Evolutionary conservation across 1,139 yeast species (phyloP).

Genomic region (Saccharomyces hybrid): DNA sequence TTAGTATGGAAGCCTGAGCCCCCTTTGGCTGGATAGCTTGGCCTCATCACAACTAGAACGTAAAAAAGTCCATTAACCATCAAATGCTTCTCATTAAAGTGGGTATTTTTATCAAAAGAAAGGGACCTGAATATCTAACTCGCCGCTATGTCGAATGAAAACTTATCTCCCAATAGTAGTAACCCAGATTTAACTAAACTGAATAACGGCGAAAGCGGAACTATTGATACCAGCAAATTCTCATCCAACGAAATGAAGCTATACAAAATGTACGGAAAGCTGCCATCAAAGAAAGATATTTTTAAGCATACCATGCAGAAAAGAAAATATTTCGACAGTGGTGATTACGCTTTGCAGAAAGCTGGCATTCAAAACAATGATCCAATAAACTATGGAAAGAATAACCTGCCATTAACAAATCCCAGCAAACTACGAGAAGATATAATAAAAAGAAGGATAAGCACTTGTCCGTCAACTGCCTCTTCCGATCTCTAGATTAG

Average conservation of each 20-base stretch:
- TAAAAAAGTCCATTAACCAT: not conserved
- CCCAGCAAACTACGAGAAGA: slow-evolving; percentile 31
- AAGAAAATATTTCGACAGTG: slow-evolving; percentile 91
- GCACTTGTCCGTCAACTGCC: slow-evolving; percentile 29
- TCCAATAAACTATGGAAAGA: slow-evolving; percentile 20
- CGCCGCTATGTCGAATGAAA: slow-evolving; percentile 7
- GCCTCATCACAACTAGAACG: not conserved
- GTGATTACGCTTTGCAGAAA: slow-evolving; percentile 92
- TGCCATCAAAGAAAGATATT: slow-evolving; percentile 81
- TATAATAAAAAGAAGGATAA: slow-evolving; percentile 30
- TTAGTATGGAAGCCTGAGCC: not conserved
- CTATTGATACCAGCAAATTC: slow-evolving; percentile 47
- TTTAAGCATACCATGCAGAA: slow-evolving; percentile 75
- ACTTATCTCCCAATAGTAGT: slow-evolving; percentile 26
- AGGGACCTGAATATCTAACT: not conserved
- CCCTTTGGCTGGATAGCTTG: not conserved
- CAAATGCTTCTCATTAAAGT: not conserved
- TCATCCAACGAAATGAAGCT: slow-evolving; percentile 63
- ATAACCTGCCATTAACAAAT: slow-evolving; percentile 30
- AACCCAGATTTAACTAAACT: slow-evolving; percentile 16
- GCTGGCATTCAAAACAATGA: slow-evolving; percentile 32
- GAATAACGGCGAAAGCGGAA: slow-evolving; percentile 11
- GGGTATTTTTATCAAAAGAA: not conserved
- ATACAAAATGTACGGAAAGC: slow-evolving; percentile 75
- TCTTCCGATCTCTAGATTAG: too few relatives aligned